These are phyloP conservation scores for Ophiorrhiza pumila DNA, from an alignment of 257 asterid species.

Conservation along the genomic window DNA sequence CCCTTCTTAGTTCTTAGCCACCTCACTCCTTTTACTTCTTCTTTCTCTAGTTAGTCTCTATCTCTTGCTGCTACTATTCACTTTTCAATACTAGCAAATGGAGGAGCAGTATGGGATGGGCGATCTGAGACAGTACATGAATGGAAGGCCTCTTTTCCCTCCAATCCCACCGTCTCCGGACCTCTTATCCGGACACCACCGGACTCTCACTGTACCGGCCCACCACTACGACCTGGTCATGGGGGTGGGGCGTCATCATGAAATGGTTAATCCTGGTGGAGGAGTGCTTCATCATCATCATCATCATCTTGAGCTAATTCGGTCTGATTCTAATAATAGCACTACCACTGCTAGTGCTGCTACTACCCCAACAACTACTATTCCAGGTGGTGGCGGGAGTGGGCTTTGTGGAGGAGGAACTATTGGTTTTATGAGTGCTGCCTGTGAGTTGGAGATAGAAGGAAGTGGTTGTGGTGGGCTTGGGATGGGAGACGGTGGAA, in stretches of 20 bases:
- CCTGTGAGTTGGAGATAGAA: constrained; percentile 39
- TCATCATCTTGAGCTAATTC: constrained; percentile 35
- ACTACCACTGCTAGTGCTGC: constrained; percentile 18
- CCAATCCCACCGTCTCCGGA: constrained; percentile 47
- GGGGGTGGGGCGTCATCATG: constrained; percentile 12
- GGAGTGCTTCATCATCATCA: constrained; percentile 20
- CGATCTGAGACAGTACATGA: constrained; percentile 68
- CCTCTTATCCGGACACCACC: constrained; percentile 38
- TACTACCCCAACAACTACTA: neutral
- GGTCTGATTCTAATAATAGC: constrained; percentile 36
- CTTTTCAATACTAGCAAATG: constrained; percentile 29
- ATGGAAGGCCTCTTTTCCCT: constrained; percentile 50
- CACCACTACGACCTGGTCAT: constrained; percentile 56
- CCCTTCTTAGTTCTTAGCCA: constrained; percentile 11
- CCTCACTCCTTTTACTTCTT: constrained; percentile 8
- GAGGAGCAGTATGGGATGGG: constrained; percentile 71
- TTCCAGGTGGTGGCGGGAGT: constrained; percentile 1
- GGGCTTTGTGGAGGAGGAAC: neutral
- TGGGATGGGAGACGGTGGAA: constrained; percentile 46
- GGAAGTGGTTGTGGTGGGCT: constrained; percentile 33
- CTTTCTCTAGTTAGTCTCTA: constrained; percentile 7
- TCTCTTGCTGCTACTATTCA: neutral
- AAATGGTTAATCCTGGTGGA: constrained; percentile 12
- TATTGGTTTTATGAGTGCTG: constrained; percentile 16
- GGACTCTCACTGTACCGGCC: constrained; percentile 28